Conservation (phyloP, 345 rosid genomes). For the Bruguiera sexangula region DNA sequence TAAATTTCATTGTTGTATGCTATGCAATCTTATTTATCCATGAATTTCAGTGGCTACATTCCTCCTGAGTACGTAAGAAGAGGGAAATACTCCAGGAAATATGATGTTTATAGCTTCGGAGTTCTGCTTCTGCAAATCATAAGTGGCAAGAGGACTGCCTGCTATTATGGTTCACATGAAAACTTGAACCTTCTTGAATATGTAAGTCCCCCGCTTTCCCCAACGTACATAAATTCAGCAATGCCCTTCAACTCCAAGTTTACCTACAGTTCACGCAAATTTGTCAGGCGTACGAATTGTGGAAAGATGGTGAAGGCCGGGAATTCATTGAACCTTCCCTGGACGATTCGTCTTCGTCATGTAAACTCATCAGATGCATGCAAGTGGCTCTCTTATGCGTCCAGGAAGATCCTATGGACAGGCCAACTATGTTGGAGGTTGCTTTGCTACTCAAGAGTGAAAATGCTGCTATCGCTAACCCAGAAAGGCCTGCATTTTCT, state of each 20-base stretch:
- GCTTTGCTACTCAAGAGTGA: slow-evolving; percentile 15
- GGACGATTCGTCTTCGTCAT: slow-evolving; percentile 9
- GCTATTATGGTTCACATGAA: slow-evolving; percentile 15
- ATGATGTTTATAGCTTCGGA: slow-evolving; percentile 54
- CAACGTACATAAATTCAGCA: too few relatives aligned
- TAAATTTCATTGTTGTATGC: neutral
- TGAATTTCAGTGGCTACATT: slow-evolving; percentile 40
- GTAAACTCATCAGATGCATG: slow-evolving; percentile 21
- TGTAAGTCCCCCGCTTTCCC: slow-evolving; percentile 5
- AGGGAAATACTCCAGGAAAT: slow-evolving; percentile 46
- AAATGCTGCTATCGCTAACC: neutral
- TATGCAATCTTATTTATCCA: neutral
- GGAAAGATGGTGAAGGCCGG: slow-evolving; percentile 13
- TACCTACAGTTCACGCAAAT: too few relatives aligned
- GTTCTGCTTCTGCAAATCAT: slow-evolving; percentile 49
- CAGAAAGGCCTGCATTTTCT: slow-evolving; percentile 26
- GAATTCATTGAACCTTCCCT: slow-evolving; percentile 21
- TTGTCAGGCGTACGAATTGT: slow-evolving; percentile 22
- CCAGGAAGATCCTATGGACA: slow-evolving; percentile 23
- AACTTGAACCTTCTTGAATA: slow-evolving; percentile 14
- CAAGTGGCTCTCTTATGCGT: slow-evolving; percentile 22
- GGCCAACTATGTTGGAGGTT: slow-evolving; percentile 28
- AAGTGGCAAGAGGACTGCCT: slow-evolving; percentile 37
- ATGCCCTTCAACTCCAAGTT: too few relatives aligned
- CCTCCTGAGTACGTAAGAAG: slow-evolving; percentile 51